A percentile compares a stretch with the other conserved stretches of the same genome.
phyloP scores from a whole-genome alignment of 352 stramenopile genomes.

The Phytophthora chlamydospora region DNA sequence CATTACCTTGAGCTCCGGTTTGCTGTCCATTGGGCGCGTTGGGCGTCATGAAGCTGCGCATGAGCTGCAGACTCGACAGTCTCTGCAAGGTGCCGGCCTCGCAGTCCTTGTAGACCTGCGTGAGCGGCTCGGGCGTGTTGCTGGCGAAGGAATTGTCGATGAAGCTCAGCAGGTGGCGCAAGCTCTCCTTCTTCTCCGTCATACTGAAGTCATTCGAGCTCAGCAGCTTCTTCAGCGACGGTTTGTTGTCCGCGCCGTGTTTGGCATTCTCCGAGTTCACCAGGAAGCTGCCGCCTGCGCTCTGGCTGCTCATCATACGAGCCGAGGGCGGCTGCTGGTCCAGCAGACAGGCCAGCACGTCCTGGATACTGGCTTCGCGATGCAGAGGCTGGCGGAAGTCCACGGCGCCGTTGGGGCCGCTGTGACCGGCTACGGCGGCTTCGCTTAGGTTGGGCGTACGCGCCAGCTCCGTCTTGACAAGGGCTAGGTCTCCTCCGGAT shows the following conservation, averaged over 20 bases:
- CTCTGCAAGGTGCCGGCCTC: constrained; percentile 71
- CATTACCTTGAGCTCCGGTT: not conserved
- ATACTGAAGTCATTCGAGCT: constrained; percentile 85
- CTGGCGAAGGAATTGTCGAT: constrained; percentile 87
- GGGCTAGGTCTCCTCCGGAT: constrained; percentile 40
- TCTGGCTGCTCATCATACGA: constrained; percentile 49
- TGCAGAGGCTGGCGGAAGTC: constrained; percentile 66
- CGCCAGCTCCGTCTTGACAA: constrained; percentile 51
- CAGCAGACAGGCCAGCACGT: constrained; percentile 75
- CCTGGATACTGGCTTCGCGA: constrained; percentile 78
- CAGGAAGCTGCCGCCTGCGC: constrained; percentile 56
- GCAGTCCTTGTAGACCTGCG: constrained; percentile 83
- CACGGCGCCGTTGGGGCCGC: constrained; percentile 12
- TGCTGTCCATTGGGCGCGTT: constrained; percentile 32
- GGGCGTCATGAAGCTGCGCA: constrained; percentile 76
- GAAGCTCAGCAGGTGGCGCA: constrained; percentile 81
- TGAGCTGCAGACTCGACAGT: constrained; percentile 81
- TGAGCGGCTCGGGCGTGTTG: constrained; percentile 72
- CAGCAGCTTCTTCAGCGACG: constrained; percentile 79
- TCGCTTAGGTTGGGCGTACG: constrained; percentile 30
- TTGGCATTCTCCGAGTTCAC: constrained; percentile 54
- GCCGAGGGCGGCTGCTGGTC: constrained; percentile 67
- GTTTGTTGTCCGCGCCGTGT: constrained; percentile 41
- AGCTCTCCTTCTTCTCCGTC: constrained; percentile 89
- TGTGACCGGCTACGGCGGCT: not conserved